phyloP scores from a whole-genome alignment of 177 flowering plant genomes.

The Vitis hybrid region DNA sequence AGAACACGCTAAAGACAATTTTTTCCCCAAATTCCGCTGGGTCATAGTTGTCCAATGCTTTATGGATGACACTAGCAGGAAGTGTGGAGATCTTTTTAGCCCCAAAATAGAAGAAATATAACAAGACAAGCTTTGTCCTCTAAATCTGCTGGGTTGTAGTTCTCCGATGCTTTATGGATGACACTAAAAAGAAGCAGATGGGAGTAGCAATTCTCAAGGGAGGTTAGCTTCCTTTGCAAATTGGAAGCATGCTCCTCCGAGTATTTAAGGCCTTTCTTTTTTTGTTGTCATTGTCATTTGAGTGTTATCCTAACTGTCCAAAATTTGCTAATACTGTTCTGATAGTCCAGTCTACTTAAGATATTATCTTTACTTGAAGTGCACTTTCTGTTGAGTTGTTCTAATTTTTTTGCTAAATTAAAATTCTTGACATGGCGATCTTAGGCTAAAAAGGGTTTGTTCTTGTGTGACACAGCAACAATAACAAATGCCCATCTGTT shows the following conservation, averaged over 20 bases:
- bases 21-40: background rate
- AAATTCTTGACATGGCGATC: background rate
- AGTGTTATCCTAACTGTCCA: background rate
- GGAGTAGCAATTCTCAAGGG: background rate
- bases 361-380: background rate
- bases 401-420: background rate
- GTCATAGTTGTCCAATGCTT: constrained; percentile 1
- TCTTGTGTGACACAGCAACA: constrained; percentile 42
- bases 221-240: background rate
- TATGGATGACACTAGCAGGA: background rate
- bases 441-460: constrained; percentile 4
- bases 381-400: background rate
- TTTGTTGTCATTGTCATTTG: background rate
- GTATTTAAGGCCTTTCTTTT: background rate
- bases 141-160: no score
- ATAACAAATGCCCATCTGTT: constrained; percentile 82
- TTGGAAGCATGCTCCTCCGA: background rate
- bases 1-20: no score
- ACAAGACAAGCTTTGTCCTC: no score
- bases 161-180: no score
- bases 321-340: background rate
- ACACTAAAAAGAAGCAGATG: no score
- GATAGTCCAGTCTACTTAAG: background rate
- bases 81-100: background rate
- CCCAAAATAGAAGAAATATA: no score